Evolutionary conservation across 768 basidiomycete species (phyloP).

Genomic region (Lanmaoa rubissima): DNA sequence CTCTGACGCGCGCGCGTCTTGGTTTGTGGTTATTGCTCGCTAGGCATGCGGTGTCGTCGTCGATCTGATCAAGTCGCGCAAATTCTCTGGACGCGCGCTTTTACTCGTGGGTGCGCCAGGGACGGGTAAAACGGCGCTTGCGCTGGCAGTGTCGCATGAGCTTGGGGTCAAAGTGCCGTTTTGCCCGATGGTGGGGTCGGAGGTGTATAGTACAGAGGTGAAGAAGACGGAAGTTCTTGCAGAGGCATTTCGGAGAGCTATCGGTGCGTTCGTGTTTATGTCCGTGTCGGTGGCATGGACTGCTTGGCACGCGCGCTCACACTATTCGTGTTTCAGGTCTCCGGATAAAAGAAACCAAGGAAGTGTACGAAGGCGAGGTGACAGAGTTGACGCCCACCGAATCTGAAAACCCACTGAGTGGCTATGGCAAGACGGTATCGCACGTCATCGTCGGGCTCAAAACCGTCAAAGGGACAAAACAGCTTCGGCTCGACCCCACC

Average conservation of each 20-base stretch:
- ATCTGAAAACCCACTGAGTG: conserved; percentile 94
- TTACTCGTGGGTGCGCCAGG: conserved; percentile 94
- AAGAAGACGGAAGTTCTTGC: conserved; percentile 99
- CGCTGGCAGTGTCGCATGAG: conserved; percentile 93
- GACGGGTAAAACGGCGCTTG: conserved; percentile 97
- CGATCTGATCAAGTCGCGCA: conserved; percentile 85
- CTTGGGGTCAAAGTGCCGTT: conserved; percentile 94
- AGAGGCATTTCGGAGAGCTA: conserved; percentile 91
- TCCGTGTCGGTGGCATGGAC: not conserved
- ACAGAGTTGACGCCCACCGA: conserved; percentile 96
- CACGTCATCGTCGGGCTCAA: conserved; percentile 96
- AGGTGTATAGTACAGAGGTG: conserved; percentile 95
- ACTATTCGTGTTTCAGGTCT: conserved; percentile 47
- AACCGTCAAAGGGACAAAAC: conserved; percentile 91
- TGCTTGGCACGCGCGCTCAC: not conserved
- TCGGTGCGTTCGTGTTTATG: conserved; percentile 57
- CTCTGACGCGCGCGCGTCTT: not conserved
- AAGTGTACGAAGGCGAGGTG: conserved; percentile 98
- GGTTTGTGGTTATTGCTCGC: not conserved
- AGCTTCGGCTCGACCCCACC: conserved; percentile 87
- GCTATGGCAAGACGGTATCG: conserved; percentile 98
- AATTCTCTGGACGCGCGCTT: conserved; percentile 91
- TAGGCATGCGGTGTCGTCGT: conserved; percentile 92
- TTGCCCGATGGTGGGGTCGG: conserved; percentile 97
- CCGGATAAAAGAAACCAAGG: conserved; percentile 98